Evolutionary conservation across 495 filamentous ascomycete species (phyloP), one percentile per base, ranked within the genome.

Genomic region (Friedmanniomyces simplex): DNA sequence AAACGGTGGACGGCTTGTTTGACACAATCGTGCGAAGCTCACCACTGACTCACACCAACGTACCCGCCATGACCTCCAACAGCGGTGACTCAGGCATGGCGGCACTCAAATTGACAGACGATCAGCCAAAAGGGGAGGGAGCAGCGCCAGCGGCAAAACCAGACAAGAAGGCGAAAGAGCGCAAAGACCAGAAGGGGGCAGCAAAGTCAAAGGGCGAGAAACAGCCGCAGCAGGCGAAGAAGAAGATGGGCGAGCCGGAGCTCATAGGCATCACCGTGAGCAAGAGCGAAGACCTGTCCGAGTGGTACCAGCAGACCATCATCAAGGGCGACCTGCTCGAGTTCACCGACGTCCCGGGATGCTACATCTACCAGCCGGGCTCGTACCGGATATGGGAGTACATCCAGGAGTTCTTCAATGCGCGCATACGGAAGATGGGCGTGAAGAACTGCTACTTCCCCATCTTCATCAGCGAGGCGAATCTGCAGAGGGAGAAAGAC

Each of bases 401-500:
- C 39, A 95, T 98, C 63, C 85, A 89, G 60, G 76, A 83, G 48
- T 98, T 83, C 83, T 97, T 98, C 76, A 85, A 93, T 68, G 73
- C 77, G 55, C 76, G 80, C 53, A 97, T 96, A 69, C 89, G 95
- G 76, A 82, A 77, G 24, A 79, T 96, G 72, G 89, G 87, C 42
- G 93, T 98, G 46, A 85, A 89, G 72, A 93, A 98, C 76, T 89
- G 88, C 71, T 91, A 87, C 65, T 98, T 96, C 71, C 93, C 91
- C 43, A 82, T 96, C 72, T 97, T 98, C 71, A 82, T 97, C 56
- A 91, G 87, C 2, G 77, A 86, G 62, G 91, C 91, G 73, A 89
- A 91, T 12, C 74, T 99, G 63, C 82, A 96, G 74, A 82, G 85
- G 63, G 94, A 97, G 75, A 96, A 96, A 79, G 87, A 89, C 58